Base-by-base conservation (phyloP, 345 rosid species). In the Theobroma cacao region DNA sequence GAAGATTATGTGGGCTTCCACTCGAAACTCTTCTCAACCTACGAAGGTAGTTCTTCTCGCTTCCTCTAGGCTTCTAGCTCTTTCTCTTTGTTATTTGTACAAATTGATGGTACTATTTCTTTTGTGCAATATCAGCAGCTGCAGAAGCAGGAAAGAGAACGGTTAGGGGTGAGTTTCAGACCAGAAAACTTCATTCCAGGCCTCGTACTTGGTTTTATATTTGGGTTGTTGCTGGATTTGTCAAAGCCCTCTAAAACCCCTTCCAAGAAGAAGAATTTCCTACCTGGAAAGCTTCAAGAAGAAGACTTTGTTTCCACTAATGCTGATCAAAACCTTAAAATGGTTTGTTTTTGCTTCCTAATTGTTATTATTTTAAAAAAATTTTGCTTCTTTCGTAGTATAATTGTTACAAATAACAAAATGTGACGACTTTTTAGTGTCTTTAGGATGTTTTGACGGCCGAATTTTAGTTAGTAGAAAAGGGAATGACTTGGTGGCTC, bases 161-260 rank as follows among this genome's bases (percentile, higher is more conserved):
- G 87, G 75, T 78, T 95, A 31, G 77, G 91, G 9, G 94, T 83
- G 60, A 88, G 94, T 87, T 95, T 95, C 79, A 88, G 76, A 84
- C 83, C 87, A 5, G 94, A 93, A 83, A 95, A 95, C 81, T 90
- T 93, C 78, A 80, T 93, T 77, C 97, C 98, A 1, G 97, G 98
- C 28, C 79, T 95, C 63, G 84, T 93, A 5, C 90, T 93, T 41
- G 98, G 98, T 73, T 93, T 95, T 90, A 88, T 95, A 80, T 70
- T 90, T 5, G 98, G 98, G 59, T 82, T 91, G 87, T 74, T 95
- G 36, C 74, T 88, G 87, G 98, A 95, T 82, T 89, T 95, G 26
- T 68, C 91, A 11, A 88, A 82, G 24, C 97, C 90, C 65, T 65
- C 79, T 22, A 88, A 79, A 71, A 80, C 53, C 47, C 72, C 67